Conservation (phyloP, 2,329 filamentous ascomycete genomes). For the Cadophora sp. region DNA sequence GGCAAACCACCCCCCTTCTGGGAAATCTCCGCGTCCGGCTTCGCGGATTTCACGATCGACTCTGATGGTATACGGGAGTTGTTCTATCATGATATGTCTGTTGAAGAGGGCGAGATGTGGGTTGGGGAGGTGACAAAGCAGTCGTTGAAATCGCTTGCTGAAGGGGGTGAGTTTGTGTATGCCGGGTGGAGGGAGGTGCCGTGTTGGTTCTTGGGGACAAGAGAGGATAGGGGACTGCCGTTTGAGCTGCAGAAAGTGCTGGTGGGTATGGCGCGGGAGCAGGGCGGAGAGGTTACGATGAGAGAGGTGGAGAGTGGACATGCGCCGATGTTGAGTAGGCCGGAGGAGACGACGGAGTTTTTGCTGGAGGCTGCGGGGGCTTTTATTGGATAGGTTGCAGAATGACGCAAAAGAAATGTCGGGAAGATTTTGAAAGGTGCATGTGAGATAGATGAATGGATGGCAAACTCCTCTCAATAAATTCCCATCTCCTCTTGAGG, state of each 20-base stretch:
- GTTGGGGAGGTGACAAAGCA: constrained; percentile 49
- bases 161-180: constrained; percentile 47
- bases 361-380: constrained; percentile 47
- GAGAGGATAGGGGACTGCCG: constrained; percentile 49
- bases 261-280: constrained; percentile 48
- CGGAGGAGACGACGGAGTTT: constrained; percentile 47
- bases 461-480: too few relatives aligned
- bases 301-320: constrained; percentile 51
- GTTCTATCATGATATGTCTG: constrained; percentile 54
- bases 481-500: too few relatives aligned
- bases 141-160: constrained; percentile 49
- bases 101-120: constrained; percentile 50
- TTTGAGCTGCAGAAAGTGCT: constrained; percentile 46
- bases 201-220: constrained; percentile 48
- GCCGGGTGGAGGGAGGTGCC: constrained; percentile 43
- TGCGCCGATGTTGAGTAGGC: constrained; percentile 53
- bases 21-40: constrained; percentile 40
- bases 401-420: not conserved
- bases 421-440: not conserved
- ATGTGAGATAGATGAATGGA: too few relatives aligned
- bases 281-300: constrained; percentile 46
- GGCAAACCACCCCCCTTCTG: constrained; percentile 49
- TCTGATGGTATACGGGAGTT: constrained; percentile 45
- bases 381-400: constrained; percentile 32
- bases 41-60: constrained; percentile 48